Evolutionary conservation across 179 eudicot species (phyloP).

Genomic region (Patellifolia procumbens): DNA sequence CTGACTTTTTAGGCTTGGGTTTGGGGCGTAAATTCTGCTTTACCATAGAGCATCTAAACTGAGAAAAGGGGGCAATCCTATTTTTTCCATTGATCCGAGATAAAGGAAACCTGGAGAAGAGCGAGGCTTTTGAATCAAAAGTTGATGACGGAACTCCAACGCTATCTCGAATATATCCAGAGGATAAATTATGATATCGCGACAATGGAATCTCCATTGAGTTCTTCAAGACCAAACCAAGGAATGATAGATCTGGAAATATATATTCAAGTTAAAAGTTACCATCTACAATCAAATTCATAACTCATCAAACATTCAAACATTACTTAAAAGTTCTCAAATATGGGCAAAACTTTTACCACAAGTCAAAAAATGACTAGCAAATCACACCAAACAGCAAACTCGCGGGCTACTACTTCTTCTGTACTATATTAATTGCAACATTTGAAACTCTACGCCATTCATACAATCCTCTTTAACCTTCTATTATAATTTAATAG

Average conservation of each 20-base stretch:
- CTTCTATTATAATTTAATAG: no score
- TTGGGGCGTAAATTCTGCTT: conserved; percentile 54
- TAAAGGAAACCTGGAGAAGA: conserved; percentile 30
- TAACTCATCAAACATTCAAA: no score
- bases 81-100: conserved; percentile 27
- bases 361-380: no score
- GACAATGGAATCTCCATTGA: conserved; percentile 55
- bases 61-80: conserved; percentile 31
- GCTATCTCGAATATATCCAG: conserved; percentile 38
- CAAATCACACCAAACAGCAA: no score
- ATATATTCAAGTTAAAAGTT: background rate
- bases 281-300: background rate
- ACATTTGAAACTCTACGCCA: no score
- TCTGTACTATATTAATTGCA: no score
- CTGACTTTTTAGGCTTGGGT: conserved; percentile 48
- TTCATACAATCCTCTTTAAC: no score
- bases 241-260: background rate
- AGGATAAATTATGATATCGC: conserved; percentile 35
- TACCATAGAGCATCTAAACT: conserved; percentile 39
- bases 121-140: conserved; percentile 27
- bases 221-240: background rate
- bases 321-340: no score
- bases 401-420: no score
- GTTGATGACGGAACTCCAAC: conserved; percentile 29
- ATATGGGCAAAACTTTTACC: no score